Percentiles rank a stretch among this genome's conserved stretches.
Conservation (phyloP, 441 rosid species). For the Jatropha podagrica region DNA sequence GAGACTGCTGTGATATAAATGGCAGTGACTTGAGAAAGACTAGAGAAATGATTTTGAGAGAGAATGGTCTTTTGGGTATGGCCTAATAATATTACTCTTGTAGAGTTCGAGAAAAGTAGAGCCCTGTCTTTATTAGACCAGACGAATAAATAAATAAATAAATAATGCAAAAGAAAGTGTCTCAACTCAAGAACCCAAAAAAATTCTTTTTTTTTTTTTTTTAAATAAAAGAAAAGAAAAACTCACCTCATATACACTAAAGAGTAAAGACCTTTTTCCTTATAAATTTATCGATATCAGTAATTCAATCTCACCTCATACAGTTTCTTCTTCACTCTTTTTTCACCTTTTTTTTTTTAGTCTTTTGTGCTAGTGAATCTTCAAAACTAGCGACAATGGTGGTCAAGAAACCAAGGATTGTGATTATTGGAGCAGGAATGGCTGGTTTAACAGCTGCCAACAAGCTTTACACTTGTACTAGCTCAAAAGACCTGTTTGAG, state of each 20-base stretch:
- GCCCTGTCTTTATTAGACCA: slow-evolving; percentile 54
- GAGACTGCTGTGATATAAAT: slow-evolving; percentile 4
- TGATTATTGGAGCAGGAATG: slow-evolving; percentile 97
- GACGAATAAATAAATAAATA: slow-evolving; percentile 11
- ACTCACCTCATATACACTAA: slow-evolving; percentile 13
- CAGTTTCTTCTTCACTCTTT: slow-evolving; percentile 31
- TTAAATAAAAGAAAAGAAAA: neutral
- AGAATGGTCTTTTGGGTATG: slow-evolving; percentile 5
- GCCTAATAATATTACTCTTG: neutral
- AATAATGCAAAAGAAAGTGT: neutral
- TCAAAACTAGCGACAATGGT: slow-evolving; percentile 35
- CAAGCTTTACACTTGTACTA: slow-evolving; percentile 58
- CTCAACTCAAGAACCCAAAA: neutral
- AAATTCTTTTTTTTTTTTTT: no score
- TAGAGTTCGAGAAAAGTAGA: slow-evolving; percentile 45
- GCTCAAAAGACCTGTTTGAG: slow-evolving; percentile 57
- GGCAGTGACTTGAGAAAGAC: slow-evolving; percentile 20
- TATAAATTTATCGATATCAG: slow-evolving; percentile 50
- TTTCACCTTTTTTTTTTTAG: neutral
- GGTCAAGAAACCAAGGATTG: slow-evolving; percentile 89
- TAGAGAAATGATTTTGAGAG: neutral
- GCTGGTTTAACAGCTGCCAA: slow-evolving; percentile 94
- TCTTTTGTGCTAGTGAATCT: slow-evolving; percentile 18
- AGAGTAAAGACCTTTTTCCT: slow-evolving; percentile 22
- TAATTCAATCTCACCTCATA: slow-evolving; percentile 48